Base-by-base conservation (phyloP, 2,329 filamentous ascomycete genomes). In the Xylaria hypoxylon region DNA sequence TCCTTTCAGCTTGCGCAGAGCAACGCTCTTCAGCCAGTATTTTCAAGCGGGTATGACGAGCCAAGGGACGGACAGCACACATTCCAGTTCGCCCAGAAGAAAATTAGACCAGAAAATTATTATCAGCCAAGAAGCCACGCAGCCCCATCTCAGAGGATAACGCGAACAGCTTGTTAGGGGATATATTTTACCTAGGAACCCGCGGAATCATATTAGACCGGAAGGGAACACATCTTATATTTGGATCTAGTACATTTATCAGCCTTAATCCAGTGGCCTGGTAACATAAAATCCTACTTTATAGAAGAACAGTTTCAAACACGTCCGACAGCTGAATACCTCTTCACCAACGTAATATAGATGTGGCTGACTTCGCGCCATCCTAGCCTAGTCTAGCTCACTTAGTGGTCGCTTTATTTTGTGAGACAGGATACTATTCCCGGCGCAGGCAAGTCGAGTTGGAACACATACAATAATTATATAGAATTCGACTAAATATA, bases 1-100 rank as follows among this genome's bases (percentile, higher is more conserved):
- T 67, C 68, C 73, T 38, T 57, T 59, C 22, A 42, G 31, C 48
- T 52, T 44, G 33, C 38, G 26, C 26, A 40, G 42, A 45, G 22
- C 51, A 40, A 15, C 26, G 11, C 22, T 35, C n/a, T 44, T 38
- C 35, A 31, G 11, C 24, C 11, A 15, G 35, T 19, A 56, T 28
- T 35, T 22, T 48, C 31, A 47, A 53, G 44, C n/a, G n/a, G 38
- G 31, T 31, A 17, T 40, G n/a, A 52, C 19, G 58, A 53, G 28
- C 7, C 22, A 24, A 55, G 22, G 19, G 19, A 56, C 22, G 19
- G 19, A 56, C 22, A 48, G 33, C 40, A 31, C 47, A 52, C 7
- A 50, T 15, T 47, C 22, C 13, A 33, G 53, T 35, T 47, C 35
- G 40, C 48, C 45, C 44, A 50, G 31, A 50, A 44, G 28, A 40